Evolutionary conservation across 2,329 filamentous ascomycete genomes (phyloP).

Genomic region (Fusarium torreyae): DNA sequence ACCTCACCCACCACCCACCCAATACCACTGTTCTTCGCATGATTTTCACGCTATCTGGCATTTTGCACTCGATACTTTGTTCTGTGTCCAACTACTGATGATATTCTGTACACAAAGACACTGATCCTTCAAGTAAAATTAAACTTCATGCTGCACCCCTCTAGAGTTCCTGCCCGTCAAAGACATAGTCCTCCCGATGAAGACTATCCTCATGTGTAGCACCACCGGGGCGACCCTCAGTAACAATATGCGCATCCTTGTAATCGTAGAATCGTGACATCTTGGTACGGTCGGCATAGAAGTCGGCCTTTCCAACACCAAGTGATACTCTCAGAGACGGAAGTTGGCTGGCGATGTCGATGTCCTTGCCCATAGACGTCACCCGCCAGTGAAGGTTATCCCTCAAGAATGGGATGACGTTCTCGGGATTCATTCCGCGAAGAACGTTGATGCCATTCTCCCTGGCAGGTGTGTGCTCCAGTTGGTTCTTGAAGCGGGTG

Average conservation of each 20-base stretch:
- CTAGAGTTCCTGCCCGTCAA: too few species aligned
- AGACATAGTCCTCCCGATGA: too few species aligned
- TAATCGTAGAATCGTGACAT: conserved; percentile 8
- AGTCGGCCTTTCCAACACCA: background rate
- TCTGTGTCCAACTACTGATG: too few species aligned
- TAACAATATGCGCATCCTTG: background rate
- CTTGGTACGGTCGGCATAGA: background rate
- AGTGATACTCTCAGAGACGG: conserved; percentile 8
- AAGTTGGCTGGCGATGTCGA: background rate
- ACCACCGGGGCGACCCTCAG: background rate
- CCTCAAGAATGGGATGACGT: background rate
- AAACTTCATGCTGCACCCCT: too few species aligned
- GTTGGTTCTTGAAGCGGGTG: background rate
- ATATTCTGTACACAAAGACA: too few species aligned
- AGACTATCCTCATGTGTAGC: background rate
- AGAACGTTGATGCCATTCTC: background rate
- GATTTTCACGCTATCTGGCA: too few species aligned
- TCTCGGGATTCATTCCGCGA: background rate
- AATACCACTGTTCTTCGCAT: too few species aligned
- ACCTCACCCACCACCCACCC: too few species aligned
- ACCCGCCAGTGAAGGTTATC: conserved; percentile 11
- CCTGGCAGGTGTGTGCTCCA: background rate
- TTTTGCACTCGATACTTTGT: too few species aligned
- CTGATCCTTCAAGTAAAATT: too few species aligned
- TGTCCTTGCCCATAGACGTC: background rate